phyloP scores from a whole-genome alignment of 2,329 filamentous ascomycete genomes.

The Magnaporthiopsis rhizophila region DNA sequence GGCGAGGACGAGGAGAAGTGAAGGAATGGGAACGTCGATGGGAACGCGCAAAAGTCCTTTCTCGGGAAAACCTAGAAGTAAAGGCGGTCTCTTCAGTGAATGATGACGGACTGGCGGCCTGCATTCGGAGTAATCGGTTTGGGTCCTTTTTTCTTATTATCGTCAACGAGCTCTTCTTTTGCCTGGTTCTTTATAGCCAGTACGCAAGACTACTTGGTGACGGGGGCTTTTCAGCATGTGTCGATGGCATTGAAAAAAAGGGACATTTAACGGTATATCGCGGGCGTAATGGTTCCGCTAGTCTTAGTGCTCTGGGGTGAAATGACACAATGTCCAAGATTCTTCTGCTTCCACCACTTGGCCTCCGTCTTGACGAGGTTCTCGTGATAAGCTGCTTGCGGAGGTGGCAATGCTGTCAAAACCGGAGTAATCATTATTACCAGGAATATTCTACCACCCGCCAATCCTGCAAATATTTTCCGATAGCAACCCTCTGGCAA shows the following conservation, averaged over 20 bases:
- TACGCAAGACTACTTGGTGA: neutral
- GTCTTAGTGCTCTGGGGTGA: slow-evolving; percentile 6
- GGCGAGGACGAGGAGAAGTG: slow-evolving; percentile 57
- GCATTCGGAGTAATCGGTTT: slow-evolving; percentile 53
- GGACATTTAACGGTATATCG: slow-evolving; percentile 14
- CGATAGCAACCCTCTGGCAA: too few relatives aligned
- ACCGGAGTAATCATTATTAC: too few relatives aligned
- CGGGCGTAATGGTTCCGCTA: slow-evolving; percentile 4
- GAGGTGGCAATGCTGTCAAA: too few relatives aligned
- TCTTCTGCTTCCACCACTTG: neutral
- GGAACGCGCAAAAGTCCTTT: slow-evolving; percentile 7
- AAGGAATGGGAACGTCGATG: slow-evolving; percentile 1
- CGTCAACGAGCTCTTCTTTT: slow-evolving; percentile 13
- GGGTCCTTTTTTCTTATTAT: slow-evolving; percentile 32
- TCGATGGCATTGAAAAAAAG: slow-evolving; percentile 16
- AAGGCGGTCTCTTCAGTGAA: slow-evolving; percentile 27
- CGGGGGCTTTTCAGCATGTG: slow-evolving; percentile 9
- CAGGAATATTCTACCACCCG: too few relatives aligned
- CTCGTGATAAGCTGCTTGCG: too few relatives aligned
- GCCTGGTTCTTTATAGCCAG: slow-evolving; percentile 6
- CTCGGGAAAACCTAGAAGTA: slow-evolving; percentile 7
- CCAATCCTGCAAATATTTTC: too few relatives aligned
- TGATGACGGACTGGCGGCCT: slow-evolving; percentile 36
- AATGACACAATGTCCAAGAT: slow-evolving; percentile 7
- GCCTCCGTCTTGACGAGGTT: neutral